A percentile compares a stretch with the other conserved stretches of the same genome.
These are phyloP conservation scores for Aspergillus bombycis DNA, from an alignment of 2,329 filamentous ascomycete species.

Conservation along the genomic window DNA sequence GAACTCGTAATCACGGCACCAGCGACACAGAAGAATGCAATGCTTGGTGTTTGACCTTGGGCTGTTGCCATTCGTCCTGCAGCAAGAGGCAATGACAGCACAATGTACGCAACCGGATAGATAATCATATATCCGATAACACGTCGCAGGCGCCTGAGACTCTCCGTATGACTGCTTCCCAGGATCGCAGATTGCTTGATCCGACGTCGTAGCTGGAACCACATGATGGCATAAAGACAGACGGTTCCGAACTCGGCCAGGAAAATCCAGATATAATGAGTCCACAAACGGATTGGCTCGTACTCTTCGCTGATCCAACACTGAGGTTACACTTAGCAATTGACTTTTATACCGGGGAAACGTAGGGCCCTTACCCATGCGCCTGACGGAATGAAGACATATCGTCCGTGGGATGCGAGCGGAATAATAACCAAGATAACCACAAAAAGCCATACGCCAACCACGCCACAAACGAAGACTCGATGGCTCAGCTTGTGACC, in stretches of 20 bases:
- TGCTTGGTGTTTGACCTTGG: conserved; percentile 34
- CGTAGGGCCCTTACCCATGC: conserved; percentile 45
- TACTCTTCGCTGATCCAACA: conserved; percentile 45
- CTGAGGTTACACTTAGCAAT: conserved; percentile 16
- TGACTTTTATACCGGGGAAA: not conserved
- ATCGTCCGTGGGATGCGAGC: conserved; percentile 43
- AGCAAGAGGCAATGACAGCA: conserved; percentile 66
- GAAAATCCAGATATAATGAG: conserved; percentile 61
- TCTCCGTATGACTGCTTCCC: conserved; percentile 40
- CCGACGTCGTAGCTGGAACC: conserved; percentile 51
- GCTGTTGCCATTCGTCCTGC: conserved; percentile 49
- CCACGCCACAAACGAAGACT: conserved; percentile 49
- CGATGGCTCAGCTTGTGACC: conserved; percentile 50
- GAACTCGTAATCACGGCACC: conserved; percentile 62
- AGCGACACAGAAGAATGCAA: conserved; percentile 54
- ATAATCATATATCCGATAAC: conserved; percentile 53
- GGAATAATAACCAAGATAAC: conserved; percentile 52
- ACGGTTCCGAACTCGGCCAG: conserved; percentile 57
- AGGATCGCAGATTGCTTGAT: conserved; percentile 44
- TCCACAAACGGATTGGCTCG: conserved; percentile 52
- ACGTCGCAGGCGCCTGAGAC: conserved; percentile 44
- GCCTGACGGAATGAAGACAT: conserved; percentile 53
- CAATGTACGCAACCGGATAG: conserved; percentile 58
- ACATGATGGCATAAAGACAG: conserved; percentile 53
- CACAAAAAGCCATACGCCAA: conserved; percentile 51